Base-by-base conservation (phyloP, 139 green algal genomes). In the Chlamydomonas sphaeroides region DNA sequence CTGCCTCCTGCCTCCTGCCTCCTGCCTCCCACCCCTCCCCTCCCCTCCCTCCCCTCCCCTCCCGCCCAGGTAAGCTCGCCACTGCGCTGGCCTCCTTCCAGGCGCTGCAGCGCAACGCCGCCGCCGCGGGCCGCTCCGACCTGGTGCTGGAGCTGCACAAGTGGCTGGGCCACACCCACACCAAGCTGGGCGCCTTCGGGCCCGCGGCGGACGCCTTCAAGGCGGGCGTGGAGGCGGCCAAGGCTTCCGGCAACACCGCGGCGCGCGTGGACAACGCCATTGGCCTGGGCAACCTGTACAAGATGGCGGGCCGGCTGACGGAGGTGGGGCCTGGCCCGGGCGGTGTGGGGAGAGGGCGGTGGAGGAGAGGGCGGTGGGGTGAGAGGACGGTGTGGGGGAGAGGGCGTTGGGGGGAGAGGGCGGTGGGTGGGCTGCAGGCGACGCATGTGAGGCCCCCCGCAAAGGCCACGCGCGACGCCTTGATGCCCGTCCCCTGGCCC, bases 241-340 rank as follows among this genome's bases (percentile, higher is more conserved):
- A 71, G 74, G 59, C 39, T 25, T 33, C 36, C 18, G 72, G 57
- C 72, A 79, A 79, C 71, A 53, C 71, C 4, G 30, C 35, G 33
- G 35, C 18, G 61, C 61, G 26, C 21, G 59, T 80, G 74, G 74
- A 80, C 59, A 80, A 69, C 63, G 39, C 74, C 30, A 65, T 80
- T 38, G 74, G 74, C 35, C 74, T 80, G 59, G 74, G 74, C 57
- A 80, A 80, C 74, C 74, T 80, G 59, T 70, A n/a, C 39, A 80
- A 80, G 57, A 61, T 70, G 35, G 59, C 41, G 35, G 74, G 74
- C 2, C 17, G 71, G 74, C n/a, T 61, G 30, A 71, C 41, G 8
- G 23, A 80, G 57, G 74, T 80, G 39, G 2, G 71, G 18, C 53
- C 10, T n/a, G n/a, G n/a, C 53, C 53, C 20, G 53, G 21, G 28